phyloP scores from a whole-genome alignment of 768 basidiomycete species.

The Kwoniella newhampshirensis region DNA sequence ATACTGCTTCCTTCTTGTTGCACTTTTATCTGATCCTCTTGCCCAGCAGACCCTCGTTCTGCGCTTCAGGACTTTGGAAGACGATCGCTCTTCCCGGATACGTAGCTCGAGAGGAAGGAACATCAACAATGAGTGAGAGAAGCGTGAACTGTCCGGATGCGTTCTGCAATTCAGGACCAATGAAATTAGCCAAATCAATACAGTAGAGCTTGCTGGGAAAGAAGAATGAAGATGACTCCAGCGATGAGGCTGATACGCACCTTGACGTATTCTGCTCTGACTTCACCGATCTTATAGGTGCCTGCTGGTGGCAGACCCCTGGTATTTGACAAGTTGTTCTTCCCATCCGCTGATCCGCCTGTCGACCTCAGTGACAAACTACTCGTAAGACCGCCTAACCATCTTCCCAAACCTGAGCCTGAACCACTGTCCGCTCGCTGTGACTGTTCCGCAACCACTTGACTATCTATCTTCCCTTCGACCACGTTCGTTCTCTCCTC shows the following conservation, averaged over 20 bases:
- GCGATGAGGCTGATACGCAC: slow-evolving; percentile 24
- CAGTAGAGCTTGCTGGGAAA: background rate
- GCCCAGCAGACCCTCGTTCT: slow-evolving; percentile 43
- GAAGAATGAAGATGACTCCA: background rate
- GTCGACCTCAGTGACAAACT: slow-evolving; percentile 10
- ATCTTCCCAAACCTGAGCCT: slow-evolving; percentile 6
- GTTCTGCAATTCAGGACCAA: slow-evolving; percentile 25
- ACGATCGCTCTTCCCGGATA: slow-evolving; percentile 47
- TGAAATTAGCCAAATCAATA: background rate
- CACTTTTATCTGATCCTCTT: slow-evolving; percentile 19
- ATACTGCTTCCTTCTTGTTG: background rate
- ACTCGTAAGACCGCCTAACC: slow-evolving; percentile 37
- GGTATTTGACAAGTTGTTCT: slow-evolving; percentile 1
- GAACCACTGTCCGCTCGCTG: slow-evolving; percentile 5
- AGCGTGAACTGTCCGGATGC: slow-evolving; percentile 44
- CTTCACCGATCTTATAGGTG: slow-evolving; percentile 51
- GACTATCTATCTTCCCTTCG: background rate
- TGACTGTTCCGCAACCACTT: background rate
- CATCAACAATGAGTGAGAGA: slow-evolving; percentile 48
- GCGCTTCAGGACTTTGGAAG: slow-evolving; percentile 46
- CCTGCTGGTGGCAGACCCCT: slow-evolving; percentile 47
- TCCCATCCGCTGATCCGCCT: background rate
- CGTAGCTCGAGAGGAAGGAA: slow-evolving; percentile 41
- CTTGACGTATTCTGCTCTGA: slow-evolving; percentile 51
- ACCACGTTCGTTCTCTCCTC: background rate